Percentiles rank a stretch among this genome's conserved stretches.
These are phyloP conservation scores for Chalciporus piperatoides DNA, from an alignment of 1,284 basidiomycete genomes.

Conservation along the genomic window DNA sequence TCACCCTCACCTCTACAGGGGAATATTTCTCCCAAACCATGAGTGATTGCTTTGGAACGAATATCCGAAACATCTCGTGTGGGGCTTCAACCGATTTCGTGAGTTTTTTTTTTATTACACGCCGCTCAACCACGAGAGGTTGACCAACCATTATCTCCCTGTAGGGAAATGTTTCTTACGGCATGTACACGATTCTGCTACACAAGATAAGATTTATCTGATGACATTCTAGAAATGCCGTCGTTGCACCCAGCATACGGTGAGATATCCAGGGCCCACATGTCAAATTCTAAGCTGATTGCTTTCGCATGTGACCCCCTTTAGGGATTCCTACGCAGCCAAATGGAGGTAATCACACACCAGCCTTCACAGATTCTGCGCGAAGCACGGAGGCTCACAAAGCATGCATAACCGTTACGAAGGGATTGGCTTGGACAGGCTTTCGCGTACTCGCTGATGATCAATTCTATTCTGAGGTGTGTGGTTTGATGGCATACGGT, in stretches of 20 bases:
- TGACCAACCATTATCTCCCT: conserved; percentile 14
- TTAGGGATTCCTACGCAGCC: conserved; percentile 63
- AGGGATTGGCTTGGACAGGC: conserved; percentile 58
- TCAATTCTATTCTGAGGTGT: conserved; percentile 54
- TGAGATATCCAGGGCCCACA: conserved; percentile 28
- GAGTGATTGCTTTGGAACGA: conserved; percentile 39
- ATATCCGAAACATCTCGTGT: conserved; percentile 30
- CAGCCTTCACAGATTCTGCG: conserved; percentile 59
- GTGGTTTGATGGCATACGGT: neutral
- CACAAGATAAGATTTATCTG: conserved; percentile 13
- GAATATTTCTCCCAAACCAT: conserved; percentile 44
- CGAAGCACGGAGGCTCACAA: conserved; percentile 58
- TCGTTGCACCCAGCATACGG: conserved; percentile 62
- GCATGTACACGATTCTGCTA: conserved; percentile 35
- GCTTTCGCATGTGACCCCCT: conserved; percentile 2
- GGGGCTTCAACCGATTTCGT: conserved; percentile 68
- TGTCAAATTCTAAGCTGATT: conserved; percentile 6
- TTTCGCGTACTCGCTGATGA: conserved; percentile 56
- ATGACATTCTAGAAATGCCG: conserved; percentile 47
- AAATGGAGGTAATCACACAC: conserved; percentile 65
- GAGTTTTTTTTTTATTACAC: conserved; percentile 30
- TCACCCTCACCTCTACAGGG: conserved; percentile 32
- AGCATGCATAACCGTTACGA: conserved; percentile 53
- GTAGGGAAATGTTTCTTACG: conserved; percentile 67
- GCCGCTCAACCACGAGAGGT: neutral